Conservation (phyloP, 345 rosid species). For the Salix brachista region DNA sequence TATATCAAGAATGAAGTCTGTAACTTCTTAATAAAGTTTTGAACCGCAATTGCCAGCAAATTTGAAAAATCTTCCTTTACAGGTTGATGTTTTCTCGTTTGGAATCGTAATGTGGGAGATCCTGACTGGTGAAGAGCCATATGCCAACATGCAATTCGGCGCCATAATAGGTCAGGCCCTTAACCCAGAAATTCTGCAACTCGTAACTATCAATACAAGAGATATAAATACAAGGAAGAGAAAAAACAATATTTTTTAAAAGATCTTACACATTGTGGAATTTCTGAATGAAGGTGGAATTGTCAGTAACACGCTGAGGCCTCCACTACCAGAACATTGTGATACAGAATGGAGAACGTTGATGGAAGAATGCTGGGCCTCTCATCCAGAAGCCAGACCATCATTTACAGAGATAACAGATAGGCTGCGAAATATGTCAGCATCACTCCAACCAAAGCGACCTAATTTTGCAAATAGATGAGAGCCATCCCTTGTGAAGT, state of each 20-base stretch:
- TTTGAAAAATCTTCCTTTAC: slow-evolving; percentile 1
- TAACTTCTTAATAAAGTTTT: too few species aligned
- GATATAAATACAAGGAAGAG: too few species aligned
- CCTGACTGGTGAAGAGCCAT: slow-evolving; percentile 78
- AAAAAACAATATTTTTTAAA: background rate
- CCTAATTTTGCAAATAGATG: slow-evolving; percentile 24
- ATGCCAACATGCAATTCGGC: slow-evolving; percentile 88
- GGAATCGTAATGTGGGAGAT: slow-evolving; percentile 91
- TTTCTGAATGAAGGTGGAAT: slow-evolving; percentile 64
- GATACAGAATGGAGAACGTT: slow-evolving; percentile 67
- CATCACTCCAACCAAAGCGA: slow-evolving; percentile 49
- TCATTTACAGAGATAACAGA: slow-evolving; percentile 73
- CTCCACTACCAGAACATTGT: slow-evolving; percentile 62
- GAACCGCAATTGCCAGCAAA: background rate
- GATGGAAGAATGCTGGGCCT: slow-evolving; percentile 91
- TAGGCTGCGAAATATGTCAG: slow-evolving; percentile 52
- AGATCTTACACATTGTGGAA: background rate
- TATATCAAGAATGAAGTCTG: background rate
- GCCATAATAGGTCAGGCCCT: slow-evolving; percentile 71
- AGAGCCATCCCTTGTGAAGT: background rate
- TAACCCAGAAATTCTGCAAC: too few species aligned
- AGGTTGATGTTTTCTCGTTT: slow-evolving; percentile 96
- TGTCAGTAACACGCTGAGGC: slow-evolving; percentile 72
- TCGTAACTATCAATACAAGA: too few species aligned
- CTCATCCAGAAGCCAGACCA: slow-evolving; percentile 61